Evolutionary conservation across 495 filamentous ascomycete genomes (phyloP).

Genomic region (Baudoinia panamericana): DNA sequence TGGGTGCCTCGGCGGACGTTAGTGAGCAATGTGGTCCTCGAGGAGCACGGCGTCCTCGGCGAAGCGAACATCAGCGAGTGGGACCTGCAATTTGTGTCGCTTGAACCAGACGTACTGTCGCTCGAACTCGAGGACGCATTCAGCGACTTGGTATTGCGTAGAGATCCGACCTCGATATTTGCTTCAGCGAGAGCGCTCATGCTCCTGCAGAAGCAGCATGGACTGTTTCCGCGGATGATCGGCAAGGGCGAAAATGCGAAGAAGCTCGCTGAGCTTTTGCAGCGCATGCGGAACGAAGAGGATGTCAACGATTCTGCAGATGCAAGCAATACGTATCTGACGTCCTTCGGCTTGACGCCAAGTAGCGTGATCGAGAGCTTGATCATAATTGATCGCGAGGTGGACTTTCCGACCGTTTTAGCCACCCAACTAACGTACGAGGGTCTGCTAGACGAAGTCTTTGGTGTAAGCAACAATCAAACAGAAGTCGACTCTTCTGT

Average conservation of each 20-base stretch:
- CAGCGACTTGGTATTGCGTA: slow-evolving; percentile 75
- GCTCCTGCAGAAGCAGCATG: slow-evolving; percentile 81
- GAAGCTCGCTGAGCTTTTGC: slow-evolving; percentile 72
- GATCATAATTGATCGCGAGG: slow-evolving; percentile 89
- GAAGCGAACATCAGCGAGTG: slow-evolving; percentile 81
- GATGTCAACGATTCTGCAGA: slow-evolving; percentile 33
- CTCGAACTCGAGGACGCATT: slow-evolving; percentile 82
- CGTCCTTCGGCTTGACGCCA: slow-evolving; percentile 55
- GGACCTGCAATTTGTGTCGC: slow-evolving; percentile 74
- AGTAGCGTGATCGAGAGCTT: slow-evolving; percentile 77
- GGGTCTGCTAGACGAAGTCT: slow-evolving; percentile 87
- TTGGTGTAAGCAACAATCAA: slow-evolving; percentile 76
- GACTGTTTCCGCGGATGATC: slow-evolving; percentile 86
- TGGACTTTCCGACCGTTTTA: slow-evolving; percentile 80
- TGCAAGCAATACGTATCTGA: slow-evolving; percentile 26
- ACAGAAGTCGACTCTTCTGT: slow-evolving; percentile 88
- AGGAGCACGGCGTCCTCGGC: slow-evolving; percentile 84
- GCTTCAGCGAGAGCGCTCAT: slow-evolving; percentile 86
- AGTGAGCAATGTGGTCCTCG: slow-evolving; percentile 80
- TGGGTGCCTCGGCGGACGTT: slow-evolving; percentile 86
- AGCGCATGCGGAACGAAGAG: slow-evolving; percentile 88
- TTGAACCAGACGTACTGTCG: slow-evolving; percentile 84
- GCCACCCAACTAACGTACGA: slow-evolving; percentile 96
- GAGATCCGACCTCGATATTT: slow-evolving; percentile 82
- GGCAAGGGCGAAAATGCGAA: slow-evolving; percentile 94